Evolutionary conservation across 2,329 filamentous ascomycete species (phyloP).

Genomic region (Paraconiothyrium brasiliense): DNA sequence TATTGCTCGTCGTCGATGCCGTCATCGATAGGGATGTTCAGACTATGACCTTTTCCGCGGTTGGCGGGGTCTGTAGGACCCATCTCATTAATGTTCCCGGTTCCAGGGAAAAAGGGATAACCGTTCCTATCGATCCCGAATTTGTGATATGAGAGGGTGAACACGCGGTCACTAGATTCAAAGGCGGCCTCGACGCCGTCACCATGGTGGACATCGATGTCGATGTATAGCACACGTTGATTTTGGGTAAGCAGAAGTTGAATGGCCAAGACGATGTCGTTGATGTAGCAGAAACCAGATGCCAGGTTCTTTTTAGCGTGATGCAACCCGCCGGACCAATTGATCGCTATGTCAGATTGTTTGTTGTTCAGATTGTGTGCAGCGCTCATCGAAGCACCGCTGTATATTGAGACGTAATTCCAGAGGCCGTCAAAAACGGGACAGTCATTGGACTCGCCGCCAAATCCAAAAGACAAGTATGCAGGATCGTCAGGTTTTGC

Average conservation of each 20-base stretch:
- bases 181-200: conserved; percentile 93
- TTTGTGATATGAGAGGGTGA: conserved; percentile 96
- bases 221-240: conserved; percentile 90
- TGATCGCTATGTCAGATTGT: conserved; percentile 94
- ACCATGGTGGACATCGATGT: conserved; percentile 92
- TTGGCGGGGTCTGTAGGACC: conserved; percentile 85
- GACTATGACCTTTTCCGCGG: conserved; percentile 84
- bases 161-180: conserved; percentile 86
- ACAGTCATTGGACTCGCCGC: conserved; percentile 77
- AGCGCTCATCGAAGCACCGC: conserved; percentile 88
- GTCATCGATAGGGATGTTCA: conserved; percentile 90
- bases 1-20: conserved; percentile 94
- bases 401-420: conserved; percentile 93
- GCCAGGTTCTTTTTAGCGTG: conserved; percentile 96
- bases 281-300: conserved; percentile 98
- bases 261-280: conserved; percentile 95
- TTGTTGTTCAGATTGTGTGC: conserved; percentile 86
- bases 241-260: conserved; percentile 84
- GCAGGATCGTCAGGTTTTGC: conserved; percentile 53
- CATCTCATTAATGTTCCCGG: conserved; percentile 85
- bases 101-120: conserved; percentile 84
- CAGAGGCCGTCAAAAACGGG: conserved; percentile 96
- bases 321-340: conserved; percentile 96
- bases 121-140: conserved; percentile 74
- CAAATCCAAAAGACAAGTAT: conserved; percentile 78